A percentile compares a stretch with the other conserved stretches of the same genome.
These are phyloP conservation scores for Bertia moriformis DNA, from an alignment of 2,329 filamentous ascomycete genomes.

Conservation along the genomic window DNA sequence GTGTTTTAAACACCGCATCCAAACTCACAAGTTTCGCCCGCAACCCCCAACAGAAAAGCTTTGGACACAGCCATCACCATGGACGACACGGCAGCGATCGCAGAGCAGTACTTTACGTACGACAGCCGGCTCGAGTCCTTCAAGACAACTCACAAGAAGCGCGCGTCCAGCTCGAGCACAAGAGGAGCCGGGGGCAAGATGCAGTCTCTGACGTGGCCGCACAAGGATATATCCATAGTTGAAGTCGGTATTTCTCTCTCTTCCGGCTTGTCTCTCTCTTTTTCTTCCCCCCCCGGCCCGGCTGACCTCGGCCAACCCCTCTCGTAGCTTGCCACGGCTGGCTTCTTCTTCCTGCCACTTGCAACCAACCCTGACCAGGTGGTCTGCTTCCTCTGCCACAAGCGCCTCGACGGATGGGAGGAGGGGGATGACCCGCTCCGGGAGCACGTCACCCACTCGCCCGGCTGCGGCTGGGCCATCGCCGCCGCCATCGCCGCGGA, in stretches of 20 bases:
- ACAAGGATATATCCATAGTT: constrained; percentile 49
- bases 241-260: constrained; percentile 32
- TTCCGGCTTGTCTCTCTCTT: constrained; percentile 5
- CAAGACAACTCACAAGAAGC: constrained; percentile 53
- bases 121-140: constrained; percentile 74
- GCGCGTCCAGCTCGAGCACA: constrained; percentile 50
- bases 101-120: constrained; percentile 43
- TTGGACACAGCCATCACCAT: too few relatives aligned
- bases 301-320: constrained; percentile 6
- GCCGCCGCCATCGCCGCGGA: constrained; percentile 47
- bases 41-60: too few relatives aligned
- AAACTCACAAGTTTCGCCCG: too few relatives aligned
- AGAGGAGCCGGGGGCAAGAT: constrained; percentile 39
- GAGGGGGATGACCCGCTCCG: constrained; percentile 65
- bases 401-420: constrained; percentile 84
- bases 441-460: constrained; percentile 75
- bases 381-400: constrained; percentile 73
- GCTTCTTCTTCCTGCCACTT: constrained; percentile 76
- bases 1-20: too few relatives aligned
- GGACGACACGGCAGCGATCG: constrained; percentile 12
- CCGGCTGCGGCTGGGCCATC: constrained; percentile 76
- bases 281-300: constrained; percentile 4
- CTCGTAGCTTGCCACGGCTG: constrained; percentile 84
- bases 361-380: constrained; percentile 71
- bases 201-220: constrained; percentile 64